Evolutionary conservation across 2,329 filamentous ascomycete species (phyloP).

Genomic region (Xylariaceae sp.): DNA sequence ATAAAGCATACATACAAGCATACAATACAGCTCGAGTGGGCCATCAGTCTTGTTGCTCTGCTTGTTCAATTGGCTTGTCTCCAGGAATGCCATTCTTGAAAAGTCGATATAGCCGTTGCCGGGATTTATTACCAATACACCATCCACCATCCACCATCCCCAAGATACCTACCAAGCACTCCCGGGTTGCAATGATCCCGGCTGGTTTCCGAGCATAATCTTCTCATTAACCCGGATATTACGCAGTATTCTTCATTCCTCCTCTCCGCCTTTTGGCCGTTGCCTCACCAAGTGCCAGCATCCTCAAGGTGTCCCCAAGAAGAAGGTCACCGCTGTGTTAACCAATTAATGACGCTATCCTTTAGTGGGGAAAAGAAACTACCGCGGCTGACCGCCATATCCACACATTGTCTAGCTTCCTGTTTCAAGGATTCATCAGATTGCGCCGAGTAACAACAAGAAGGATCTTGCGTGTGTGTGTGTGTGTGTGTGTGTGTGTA

Average conservation of each 20-base stretch:
- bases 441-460: conserved; percentile 20
- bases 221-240: conserved; percentile 1
- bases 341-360: conserved; percentile 9
- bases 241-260: background rate
- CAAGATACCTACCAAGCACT: conserved; percentile 1
- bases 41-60: conserved; percentile 11
- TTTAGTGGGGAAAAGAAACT: conserved; percentile 16
- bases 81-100: conserved; percentile 20
- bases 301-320: background rate
- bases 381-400: conserved; percentile 25
- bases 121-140: background rate
- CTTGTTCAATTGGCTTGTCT: background rate
- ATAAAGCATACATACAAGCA: conserved; percentile 20
- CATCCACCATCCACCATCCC: conserved; percentile 14
- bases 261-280: background rate
- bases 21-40: conserved; percentile 24
- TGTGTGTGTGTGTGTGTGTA: background rate
- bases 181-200: conserved; percentile 19
- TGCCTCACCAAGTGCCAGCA: conserved; percentile 17
- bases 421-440: conserved; percentile 25
- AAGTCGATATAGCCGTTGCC: conserved; percentile 10
- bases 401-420: conserved; percentile 7
- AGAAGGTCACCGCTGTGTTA: conserved; percentile 1
- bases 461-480: conserved; percentile 3
- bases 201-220: conserved; percentile 18